Evolutionary conservation across 2,329 filamentous ascomycete genomes (phyloP).

Genomic region (Ceratocystis smalleyi): DNA sequence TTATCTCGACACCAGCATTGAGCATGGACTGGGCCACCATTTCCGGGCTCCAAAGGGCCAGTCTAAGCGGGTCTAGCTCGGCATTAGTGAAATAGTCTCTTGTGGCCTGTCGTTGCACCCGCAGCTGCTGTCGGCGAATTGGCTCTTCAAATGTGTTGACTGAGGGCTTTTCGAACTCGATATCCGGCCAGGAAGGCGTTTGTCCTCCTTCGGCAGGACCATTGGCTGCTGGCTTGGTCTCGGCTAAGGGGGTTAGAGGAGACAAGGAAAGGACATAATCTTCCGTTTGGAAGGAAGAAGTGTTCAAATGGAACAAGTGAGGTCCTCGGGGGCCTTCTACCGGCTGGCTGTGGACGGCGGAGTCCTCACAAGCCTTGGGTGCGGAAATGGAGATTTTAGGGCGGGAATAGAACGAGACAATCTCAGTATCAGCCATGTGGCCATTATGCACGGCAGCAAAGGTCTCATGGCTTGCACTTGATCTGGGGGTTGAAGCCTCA

Average conservation of each 20-base stretch:
- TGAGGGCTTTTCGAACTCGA: conserved; percentile 7
- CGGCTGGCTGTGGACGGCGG: conserved; percentile 33
- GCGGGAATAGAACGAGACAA: conserved; percentile 42
- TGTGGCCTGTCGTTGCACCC: neutral
- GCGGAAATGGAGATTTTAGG: conserved; percentile 20
- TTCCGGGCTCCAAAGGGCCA: conserved; percentile 55
- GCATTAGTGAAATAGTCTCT: conserved; percentile 37
- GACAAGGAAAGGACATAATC: conserved; percentile 51
- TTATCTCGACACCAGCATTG: conserved; percentile 61
- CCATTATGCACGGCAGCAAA: conserved; percentile 1
- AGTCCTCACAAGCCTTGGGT: neutral
- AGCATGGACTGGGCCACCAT: conserved; percentile 80
- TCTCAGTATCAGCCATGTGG: conserved; percentile 27
- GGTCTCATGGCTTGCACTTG: conserved; percentile 36
- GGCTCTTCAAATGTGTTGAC: neutral
- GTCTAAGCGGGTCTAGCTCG: conserved; percentile 41
- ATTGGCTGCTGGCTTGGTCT: neutral
- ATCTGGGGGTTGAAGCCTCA: conserved; percentile 63
- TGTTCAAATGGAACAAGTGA: conserved; percentile 66
- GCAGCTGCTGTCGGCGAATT: neutral
- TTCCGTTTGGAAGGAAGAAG: conserved; percentile 36
- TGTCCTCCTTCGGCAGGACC: conserved; percentile 17
- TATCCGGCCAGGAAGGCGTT: conserved; percentile 22
- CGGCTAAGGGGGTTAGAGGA: conserved; percentile 44
- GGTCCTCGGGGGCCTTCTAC: conserved; percentile 72